A percentile compares a stretch with the other conserved stretches of the same genome.
phyloP scores from a whole-genome alignment of 345 rosid species.

The Adansonia digitata region DNA sequence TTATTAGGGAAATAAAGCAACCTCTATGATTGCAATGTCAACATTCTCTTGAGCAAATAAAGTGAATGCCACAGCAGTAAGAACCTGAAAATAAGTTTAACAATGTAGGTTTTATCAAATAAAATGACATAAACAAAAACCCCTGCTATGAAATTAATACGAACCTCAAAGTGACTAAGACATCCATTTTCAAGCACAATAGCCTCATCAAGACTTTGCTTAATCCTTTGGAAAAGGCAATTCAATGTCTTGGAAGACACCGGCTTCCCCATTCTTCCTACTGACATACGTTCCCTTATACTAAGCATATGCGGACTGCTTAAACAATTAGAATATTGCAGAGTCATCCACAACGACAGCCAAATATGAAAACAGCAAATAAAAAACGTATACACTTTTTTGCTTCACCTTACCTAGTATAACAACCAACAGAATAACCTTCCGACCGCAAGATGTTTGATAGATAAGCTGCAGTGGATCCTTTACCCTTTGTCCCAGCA shows the following conservation, averaged over 20 bases:
- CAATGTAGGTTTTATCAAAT: background rate
- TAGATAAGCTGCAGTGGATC: slow-evolving; percentile 81
- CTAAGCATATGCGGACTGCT: slow-evolving; percentile 77
- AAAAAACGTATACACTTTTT: background rate
- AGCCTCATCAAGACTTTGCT: slow-evolving; percentile 52
- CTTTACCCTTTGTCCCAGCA: slow-evolving; percentile 96
- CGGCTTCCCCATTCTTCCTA: slow-evolving; percentile 52
- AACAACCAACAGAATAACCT: slow-evolving; percentile 80
- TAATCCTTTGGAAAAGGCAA: slow-evolving; percentile 50
- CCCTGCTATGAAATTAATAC: too few relatives aligned
- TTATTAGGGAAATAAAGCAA: slow-evolving; percentile 15
- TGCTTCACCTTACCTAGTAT: slow-evolving; percentile 50
- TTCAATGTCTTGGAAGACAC: slow-evolving; percentile 54
- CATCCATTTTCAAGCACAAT: slow-evolving; percentile 50
- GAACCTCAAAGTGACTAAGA: slow-evolving; percentile 91
- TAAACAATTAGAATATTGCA: background rate
- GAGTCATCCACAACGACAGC: background rate
- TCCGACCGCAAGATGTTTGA: slow-evolving; percentile 66
- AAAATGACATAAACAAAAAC: background rate
- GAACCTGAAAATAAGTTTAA: slow-evolving; percentile 44
- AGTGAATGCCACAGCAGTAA: slow-evolving; percentile 73
- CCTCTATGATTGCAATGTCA: slow-evolving; percentile 89
- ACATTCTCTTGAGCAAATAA: slow-evolving; percentile 65
- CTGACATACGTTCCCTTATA: slow-evolving; percentile 70
- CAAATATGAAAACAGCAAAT: background rate